Base-by-base conservation (phyloP, 2,329 filamentous ascomycete genomes). In the Botryosphaeria agaves region DNA sequence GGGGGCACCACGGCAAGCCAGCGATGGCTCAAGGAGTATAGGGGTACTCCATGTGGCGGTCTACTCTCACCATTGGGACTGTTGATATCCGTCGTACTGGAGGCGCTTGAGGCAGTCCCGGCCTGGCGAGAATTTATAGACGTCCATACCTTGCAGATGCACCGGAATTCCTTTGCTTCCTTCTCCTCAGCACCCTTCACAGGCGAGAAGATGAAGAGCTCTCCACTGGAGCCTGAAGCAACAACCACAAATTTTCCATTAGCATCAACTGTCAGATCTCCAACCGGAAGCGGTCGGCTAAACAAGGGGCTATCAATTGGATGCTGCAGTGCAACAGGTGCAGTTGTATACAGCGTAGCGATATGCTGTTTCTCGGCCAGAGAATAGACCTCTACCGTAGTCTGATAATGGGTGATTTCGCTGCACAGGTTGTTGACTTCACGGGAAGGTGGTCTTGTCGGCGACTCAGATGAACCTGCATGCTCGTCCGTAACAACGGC, bases 131-230 rank as follows among this genome's bases (percentile, higher is more conserved):
- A 67, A 46, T 89, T 81, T 17, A 93, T 61, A 26, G 74, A 76
- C 1, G 89, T 94, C 89, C 89, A 98, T 12, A 91, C 59, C 55
- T 98, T 98, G 14, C 77, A 85, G 32, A 89, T 62, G 43, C 84
- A 94, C 34, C 61, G 59, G 45, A 72, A 76, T 7, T 43, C 35
- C 14, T 32, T 23, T 5, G 41, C 41, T 21, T 45, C 44, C n/a
- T 46, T 47, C 14, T 41, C 31, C 14, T 44, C 37, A 14, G 38
- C 43, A 26, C 45, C 44, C 18, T 38, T 32, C 27, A 49, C 50
- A 1, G 51, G 47, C 5, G 53, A 44, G 38, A 62, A 95, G 5
- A 93, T 60, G 64, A 79, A 93, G 27, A 87, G 74, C 55, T 95
- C 87, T 8, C 87, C 87, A 29, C 82, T 93, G 14, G 66, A 57